Conservation (phyloP, 306 rosid species). For the Sicyos baderoa region DNA sequence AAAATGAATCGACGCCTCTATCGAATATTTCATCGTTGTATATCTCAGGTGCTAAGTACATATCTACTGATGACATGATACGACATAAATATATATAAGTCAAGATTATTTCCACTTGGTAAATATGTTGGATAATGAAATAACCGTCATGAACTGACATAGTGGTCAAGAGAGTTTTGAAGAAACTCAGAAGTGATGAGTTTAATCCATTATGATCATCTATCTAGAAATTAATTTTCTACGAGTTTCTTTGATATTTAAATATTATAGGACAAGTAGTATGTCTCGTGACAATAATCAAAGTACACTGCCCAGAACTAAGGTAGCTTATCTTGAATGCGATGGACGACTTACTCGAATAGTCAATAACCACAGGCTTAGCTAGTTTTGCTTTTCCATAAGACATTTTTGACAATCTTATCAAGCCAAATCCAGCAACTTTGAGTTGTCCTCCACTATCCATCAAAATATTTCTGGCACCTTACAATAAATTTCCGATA, state of each 20-base stretch:
- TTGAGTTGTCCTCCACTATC: conserved; percentile 90
- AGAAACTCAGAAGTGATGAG: too few species aligned
- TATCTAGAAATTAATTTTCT: too few species aligned
- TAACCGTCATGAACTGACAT: too few species aligned
- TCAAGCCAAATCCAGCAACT: conserved; percentile 82
- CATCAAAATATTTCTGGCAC: conserved; percentile 99
- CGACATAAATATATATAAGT: conserved; percentile 11
- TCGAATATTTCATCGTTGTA: conserved; percentile 65
- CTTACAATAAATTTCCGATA: conserved; percentile 72
- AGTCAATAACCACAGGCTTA: conserved; percentile 42
- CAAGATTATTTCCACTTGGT: neutral
- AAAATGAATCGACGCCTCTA: conserved; percentile 77
- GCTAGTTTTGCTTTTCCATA: conserved; percentile 57
- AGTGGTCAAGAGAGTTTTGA: too few species aligned
- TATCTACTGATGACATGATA: conserved; percentile 44
- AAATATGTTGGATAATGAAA: neutral
- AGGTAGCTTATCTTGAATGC: neutral
- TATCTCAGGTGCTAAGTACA: conserved; percentile 83
- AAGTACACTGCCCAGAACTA: too few species aligned
- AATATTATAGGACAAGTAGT: too few species aligned
- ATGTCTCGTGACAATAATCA: too few species aligned
- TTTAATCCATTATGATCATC: too few species aligned
- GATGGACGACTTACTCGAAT: conserved; percentile 47
- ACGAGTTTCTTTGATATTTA: too few species aligned
- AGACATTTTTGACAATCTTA: conserved; percentile 52